Percentiles rank a stretch among this genome's conserved stretches.
Evolutionary conservation across 2,329 filamentous ascomycete genomes (phyloP).

Genomic region (Talaromyces sp.): DNA sequence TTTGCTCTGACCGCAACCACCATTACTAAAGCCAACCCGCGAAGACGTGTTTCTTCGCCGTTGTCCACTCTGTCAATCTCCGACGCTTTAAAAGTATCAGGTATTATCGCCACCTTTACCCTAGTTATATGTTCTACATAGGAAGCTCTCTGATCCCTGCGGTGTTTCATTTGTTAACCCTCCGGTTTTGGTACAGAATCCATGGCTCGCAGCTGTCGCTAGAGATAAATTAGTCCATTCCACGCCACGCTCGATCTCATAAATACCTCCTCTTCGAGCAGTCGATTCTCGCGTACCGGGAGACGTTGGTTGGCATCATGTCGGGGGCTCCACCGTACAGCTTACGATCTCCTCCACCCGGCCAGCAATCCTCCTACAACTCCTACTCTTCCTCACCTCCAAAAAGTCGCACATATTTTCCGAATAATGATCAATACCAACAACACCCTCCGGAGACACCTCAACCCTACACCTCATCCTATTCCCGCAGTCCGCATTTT

Average conservation of each 20-base stretch:
- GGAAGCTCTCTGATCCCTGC: not conserved
- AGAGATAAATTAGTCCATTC: conserved; percentile 9
- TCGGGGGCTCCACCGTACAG: conserved; percentile 45
- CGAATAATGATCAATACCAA: conserved; percentile 39
- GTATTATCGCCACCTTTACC: not conserved
- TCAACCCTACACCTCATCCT: conserved; percentile 36
- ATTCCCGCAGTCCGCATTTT: conserved; percentile 42
- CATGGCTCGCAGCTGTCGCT: conserved; percentile 18
- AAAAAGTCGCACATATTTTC: conserved; percentile 41
- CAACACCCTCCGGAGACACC: conserved; percentile 43
- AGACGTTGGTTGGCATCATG: conserved; percentile 36
- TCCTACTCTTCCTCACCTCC: conserved; percentile 41
- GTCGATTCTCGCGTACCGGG: conserved; percentile 18
- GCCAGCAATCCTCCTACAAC: conserved; percentile 32
- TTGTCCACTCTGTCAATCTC: not conserved
- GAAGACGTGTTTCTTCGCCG: not conserved
- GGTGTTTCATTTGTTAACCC: conserved; percentile 4
- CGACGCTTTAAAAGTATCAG: not conserved
- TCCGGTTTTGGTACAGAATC: conserved; percentile 7
- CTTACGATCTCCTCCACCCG: conserved; percentile 43
- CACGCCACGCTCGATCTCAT: not conserved
- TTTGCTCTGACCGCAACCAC: conserved; percentile 9
- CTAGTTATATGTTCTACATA: not conserved
- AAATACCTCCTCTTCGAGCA: not conserved
- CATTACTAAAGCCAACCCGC: not conserved